Conservation (phyloP, 2,329 filamentous ascomycete species). For the Neofusicoccum cordaticola region DNA sequence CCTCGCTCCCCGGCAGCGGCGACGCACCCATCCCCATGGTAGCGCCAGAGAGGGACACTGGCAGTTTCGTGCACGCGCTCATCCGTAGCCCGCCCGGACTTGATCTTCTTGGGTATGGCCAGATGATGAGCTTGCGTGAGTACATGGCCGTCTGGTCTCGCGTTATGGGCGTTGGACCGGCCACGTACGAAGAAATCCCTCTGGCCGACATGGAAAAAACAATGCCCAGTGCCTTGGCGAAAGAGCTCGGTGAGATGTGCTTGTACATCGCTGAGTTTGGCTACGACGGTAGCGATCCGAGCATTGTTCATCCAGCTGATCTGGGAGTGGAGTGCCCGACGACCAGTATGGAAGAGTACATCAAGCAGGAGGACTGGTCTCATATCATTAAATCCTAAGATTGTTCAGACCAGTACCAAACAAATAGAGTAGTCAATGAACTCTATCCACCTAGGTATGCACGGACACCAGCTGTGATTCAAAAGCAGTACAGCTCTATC, state of each 20-base stretch:
- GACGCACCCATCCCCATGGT: too few species aligned
- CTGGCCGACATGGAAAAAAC: slow-evolving; percentile 21
- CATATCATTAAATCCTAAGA: too few species aligned
- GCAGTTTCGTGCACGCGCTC: not conserved
- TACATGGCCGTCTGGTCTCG: slow-evolving; percentile 26
- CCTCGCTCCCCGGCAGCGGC: too few species aligned
- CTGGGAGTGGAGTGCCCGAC: slow-evolving; percentile 23
- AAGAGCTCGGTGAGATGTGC: slow-evolving; percentile 34
- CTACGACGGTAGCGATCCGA: slow-evolving; percentile 35
- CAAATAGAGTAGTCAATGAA: too few species aligned
- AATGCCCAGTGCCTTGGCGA: slow-evolving; percentile 25
- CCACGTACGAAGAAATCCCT: too few species aligned
- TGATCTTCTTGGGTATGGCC: slow-evolving; percentile 27
- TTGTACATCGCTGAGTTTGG: slow-evolving; percentile 36
- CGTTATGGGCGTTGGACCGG: slow-evolving; percentile 20
- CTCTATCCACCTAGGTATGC: too few species aligned
- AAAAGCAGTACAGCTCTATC: too few species aligned
- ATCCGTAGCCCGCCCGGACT: slow-evolving; percentile 21
- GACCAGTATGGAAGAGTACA: slow-evolving; percentile 28
- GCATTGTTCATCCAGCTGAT: slow-evolving; percentile 30
- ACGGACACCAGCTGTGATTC: too few species aligned
- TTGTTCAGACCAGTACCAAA: too few species aligned
- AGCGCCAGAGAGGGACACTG: not conserved
- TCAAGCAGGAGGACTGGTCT: slow-evolving; percentile 27
- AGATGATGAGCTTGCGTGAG: slow-evolving; percentile 25